Conservation (phyloP, 2,329 filamentous ascomycete species). For the Emericellopsis atlantica region DNA sequence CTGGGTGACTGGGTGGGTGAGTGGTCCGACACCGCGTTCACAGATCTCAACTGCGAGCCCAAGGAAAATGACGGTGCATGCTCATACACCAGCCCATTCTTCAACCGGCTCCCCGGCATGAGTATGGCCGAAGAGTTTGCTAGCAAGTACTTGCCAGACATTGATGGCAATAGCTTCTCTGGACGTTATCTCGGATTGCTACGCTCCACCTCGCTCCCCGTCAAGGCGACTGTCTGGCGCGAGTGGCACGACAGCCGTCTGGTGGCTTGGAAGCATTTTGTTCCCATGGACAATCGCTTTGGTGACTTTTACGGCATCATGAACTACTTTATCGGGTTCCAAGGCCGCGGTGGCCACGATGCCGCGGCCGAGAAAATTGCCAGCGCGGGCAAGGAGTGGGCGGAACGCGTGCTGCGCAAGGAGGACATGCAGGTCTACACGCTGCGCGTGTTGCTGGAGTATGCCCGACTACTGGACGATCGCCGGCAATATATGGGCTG, state of each 20-base stretch:
- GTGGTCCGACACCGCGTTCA: conserved; percentile 39
- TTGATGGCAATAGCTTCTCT: conserved; percentile 64
- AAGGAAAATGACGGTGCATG: conserved; percentile 24
- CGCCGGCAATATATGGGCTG: conserved; percentile 39
- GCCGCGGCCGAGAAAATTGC: conserved; percentile 51
- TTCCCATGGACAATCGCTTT: conserved; percentile 66
- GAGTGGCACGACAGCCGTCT: conserved; percentile 73
- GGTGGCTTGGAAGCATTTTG: conserved; percentile 68
- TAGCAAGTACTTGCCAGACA: conserved; percentile 60
- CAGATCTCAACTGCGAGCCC: conserved; percentile 38
- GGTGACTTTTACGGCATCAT: conserved; percentile 60
- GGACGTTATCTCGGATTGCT: conserved; percentile 60
- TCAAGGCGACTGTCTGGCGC: conserved; percentile 67
- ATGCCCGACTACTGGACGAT: conserved; percentile 42
- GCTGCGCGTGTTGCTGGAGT: conserved; percentile 50
- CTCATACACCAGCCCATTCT: conserved; percentile 35
- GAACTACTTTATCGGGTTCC: conserved; percentile 60
- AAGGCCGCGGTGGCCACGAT: conserved; percentile 35
- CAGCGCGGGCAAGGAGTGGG: conserved; percentile 53
- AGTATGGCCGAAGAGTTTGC: conserved; percentile 40
- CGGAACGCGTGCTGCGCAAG: conserved; percentile 50
- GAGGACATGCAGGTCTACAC: conserved; percentile 68
- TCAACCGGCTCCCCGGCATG: conserved; percentile 22
- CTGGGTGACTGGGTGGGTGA: conserved; percentile 35
- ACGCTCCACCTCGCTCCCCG: conserved; percentile 53